Evolutionary conservation across 192 early-diverging fungal genomes (phyloP).

Genomic region (Borealophlyctis nickersoniae): DNA sequence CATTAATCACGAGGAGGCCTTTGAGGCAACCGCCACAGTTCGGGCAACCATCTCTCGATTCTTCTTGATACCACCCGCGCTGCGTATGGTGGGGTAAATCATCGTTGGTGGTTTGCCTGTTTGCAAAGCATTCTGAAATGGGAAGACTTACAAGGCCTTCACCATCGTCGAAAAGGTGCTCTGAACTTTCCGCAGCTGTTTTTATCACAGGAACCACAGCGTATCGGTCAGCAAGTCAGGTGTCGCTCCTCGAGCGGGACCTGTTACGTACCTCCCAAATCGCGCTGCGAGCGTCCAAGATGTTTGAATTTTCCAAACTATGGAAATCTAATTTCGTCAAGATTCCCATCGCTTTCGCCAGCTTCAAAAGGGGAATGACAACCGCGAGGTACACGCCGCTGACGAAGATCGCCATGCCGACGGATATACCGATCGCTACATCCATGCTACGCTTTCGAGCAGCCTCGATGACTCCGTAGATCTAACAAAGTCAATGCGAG

Average conservation of each 20-base stretch:
- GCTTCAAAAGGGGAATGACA: slow-evolving; percentile 1
- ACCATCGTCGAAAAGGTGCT: neutral
- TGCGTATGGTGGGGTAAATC: no score
- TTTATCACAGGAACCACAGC: no score
- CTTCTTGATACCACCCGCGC: slow-evolving; percentile 9
- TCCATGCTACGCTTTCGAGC: neutral
- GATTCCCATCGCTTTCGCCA: neutral
- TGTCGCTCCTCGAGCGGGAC: no score
- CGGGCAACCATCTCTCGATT: slow-evolving; percentile 7
- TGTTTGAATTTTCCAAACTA: neutral
- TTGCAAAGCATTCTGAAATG: neutral
- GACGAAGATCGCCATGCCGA: neutral
- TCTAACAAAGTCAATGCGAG: neutral
- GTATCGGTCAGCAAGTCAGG: no score
- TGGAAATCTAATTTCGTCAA: neutral
- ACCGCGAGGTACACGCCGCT: neutral
- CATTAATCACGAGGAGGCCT: no score
- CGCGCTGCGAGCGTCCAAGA: slow-evolving; percentile 7
- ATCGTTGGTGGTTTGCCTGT: neutral
- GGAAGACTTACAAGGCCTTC: slow-evolving; percentile 14
- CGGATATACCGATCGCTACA: neutral
- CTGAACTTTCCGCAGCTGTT: no score
- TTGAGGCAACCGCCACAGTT: no score
- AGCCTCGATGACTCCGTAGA: neutral
- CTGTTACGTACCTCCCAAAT: slow-evolving; percentile 17